Evolutionary conservation across 257 asterid species (phyloP), one percentile per base, ranked within the genome.

Genomic region (Avicennia marina): DNA sequence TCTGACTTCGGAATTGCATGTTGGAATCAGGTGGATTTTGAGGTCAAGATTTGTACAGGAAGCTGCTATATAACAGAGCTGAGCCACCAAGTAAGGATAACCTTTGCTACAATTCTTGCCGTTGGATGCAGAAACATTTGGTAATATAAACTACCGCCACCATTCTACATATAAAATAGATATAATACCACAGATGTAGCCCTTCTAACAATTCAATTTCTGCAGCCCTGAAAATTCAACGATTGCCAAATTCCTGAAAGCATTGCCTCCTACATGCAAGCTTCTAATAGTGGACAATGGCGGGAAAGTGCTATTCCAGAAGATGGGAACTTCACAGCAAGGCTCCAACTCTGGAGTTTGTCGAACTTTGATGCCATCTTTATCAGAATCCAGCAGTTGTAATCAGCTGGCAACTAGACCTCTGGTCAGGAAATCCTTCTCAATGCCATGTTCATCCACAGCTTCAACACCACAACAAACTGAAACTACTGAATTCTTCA

Each of bases 261-360:
- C 76, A 51, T 52, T 88, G 73, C 95, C 96, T 78, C 96, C 96
- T 6, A 78, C 86, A 53, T 88, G 96, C 70, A 62, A 72, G 64
- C 95, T 88, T 60, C 64, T 83, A 17, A 75, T 83, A 61, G 73
- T 85, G 80, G 90, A 79, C 34, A 42, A 56, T 34, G 82, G 75
- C 41, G 95, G 96, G 19, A 81, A 65, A 72, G 58, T 88, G 62
- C 57, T 83, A 32, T 44, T 69, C 51, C 85, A 73, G 68, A 79
- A 60, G 64, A 69, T 58, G 70, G 95, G 95, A 62, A 85, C 86
- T 67, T 85, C 90, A 12, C 94, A 82, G 58, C 80, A 82, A 66
- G 96, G 94, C 22, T 63, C 84, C 32, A 45, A 47, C 50, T 65
- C 49, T 27, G 65, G 70, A 75, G 63, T 45, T 33, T 60, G 67